Conservation (phyloP, 192 early-diverging fungal species). For the Blastocladiella britannica region DNA sequence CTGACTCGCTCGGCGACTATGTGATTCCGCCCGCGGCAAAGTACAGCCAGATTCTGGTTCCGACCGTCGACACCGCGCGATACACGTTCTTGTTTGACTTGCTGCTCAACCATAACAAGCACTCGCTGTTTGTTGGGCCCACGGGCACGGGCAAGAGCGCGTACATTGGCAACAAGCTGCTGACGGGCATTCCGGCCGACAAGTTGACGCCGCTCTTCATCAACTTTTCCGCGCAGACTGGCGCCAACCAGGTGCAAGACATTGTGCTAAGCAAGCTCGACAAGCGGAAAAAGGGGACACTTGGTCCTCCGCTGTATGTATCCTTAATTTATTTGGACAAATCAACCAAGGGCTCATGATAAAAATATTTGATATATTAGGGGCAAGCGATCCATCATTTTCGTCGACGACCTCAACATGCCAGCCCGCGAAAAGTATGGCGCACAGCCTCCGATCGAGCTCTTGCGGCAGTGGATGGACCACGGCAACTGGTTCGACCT, state of each 20-base stretch:
- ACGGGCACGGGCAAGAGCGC: conserved; percentile 99
- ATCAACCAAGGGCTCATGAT: no score
- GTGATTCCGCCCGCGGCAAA: conserved; percentile 80
- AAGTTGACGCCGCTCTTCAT: conserved; percentile 92
- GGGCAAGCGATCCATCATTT: conserved; percentile 92
- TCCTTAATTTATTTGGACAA: no score
- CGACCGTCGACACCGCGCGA: conserved; percentile 91
- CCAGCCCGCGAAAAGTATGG: conserved; percentile 91
- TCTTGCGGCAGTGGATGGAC: conserved; percentile 84
- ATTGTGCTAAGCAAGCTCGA: conserved; percentile 96
- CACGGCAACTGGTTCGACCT: conserved; percentile 90
- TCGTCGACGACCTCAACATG: conserved; percentile 99
- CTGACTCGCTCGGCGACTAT: conserved; percentile 73
- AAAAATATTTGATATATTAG: no score
- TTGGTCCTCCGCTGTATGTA: conserved; percentile 52
- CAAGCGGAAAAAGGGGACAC: conserved; percentile 68
- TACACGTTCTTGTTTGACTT: conserved; percentile 88
- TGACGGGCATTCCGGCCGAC: conserved; percentile 40
- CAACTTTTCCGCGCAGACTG: conserved; percentile 96
- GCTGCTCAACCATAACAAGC: conserved; percentile 85
- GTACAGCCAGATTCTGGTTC: conserved; percentile 81
- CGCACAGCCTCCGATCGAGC: conserved; percentile 92
- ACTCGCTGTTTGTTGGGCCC: conserved; percentile 88
- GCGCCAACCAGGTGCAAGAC: conserved; percentile 78
- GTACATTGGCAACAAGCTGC: conserved; percentile 86